phyloP scores from a whole-genome alignment of 345 rosid genomes.

The Eutrema heterophyllum region DNA sequence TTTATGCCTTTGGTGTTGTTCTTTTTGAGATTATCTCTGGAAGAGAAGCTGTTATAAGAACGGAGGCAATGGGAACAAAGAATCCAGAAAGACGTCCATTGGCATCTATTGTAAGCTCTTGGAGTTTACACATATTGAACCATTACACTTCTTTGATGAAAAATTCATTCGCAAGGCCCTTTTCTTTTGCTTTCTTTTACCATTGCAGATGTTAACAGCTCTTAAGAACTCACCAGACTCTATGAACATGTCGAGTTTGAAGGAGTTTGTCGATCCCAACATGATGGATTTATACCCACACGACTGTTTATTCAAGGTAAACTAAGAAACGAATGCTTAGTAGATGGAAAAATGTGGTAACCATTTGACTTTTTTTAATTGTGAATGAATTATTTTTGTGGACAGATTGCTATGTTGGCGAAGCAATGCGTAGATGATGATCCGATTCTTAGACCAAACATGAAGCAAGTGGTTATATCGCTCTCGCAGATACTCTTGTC shows the following conservation, averaged over 20 bases:
- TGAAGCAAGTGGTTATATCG: constrained; percentile 89
- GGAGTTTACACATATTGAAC: not conserved
- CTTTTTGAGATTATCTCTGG: constrained; percentile 90
- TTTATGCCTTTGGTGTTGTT: constrained; percentile 94
- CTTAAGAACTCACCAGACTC: constrained; percentile 72
- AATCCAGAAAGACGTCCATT: constrained; percentile 81
- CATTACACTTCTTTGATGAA: constrained; percentile 10
- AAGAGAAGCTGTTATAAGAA: constrained; percentile 71
- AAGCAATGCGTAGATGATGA: constrained; percentile 95
- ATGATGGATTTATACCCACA: constrained; percentile 87
- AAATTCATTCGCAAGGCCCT: not conserved
- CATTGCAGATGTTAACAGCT: constrained; percentile 70
- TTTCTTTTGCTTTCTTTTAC: not conserved
- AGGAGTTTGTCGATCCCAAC: constrained; percentile 65
- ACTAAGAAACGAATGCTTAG: not conserved
- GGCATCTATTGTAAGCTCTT: constrained; percentile 68
- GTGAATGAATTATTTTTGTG: not conserved
- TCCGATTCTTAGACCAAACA: constrained; percentile 86
- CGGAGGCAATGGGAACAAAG: constrained; percentile 53
- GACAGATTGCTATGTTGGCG: constrained; percentile 78
- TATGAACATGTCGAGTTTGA: constrained; percentile 62
- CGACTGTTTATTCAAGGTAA: constrained; percentile 94
- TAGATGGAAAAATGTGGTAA: not conserved
- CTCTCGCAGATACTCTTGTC: constrained; percentile 87
- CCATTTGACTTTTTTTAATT: not conserved